Evolutionary conservation across 306 rosid species (phyloP).

Genomic region (Vicia faba): DNA sequence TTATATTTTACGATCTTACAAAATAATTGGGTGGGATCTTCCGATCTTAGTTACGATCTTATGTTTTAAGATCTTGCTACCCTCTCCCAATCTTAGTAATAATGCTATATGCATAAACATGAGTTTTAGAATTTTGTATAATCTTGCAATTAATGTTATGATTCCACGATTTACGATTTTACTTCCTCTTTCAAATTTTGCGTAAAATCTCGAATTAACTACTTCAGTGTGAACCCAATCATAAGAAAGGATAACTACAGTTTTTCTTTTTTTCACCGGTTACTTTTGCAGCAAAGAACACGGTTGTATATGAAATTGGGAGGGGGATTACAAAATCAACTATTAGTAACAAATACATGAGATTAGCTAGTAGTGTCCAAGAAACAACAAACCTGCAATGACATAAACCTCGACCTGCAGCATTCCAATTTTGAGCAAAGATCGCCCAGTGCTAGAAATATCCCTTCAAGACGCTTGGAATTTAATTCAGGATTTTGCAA

Average conservation of each 20-base stretch:
- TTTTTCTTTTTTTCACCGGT: constrained; percentile 16
- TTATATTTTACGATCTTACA: too few species aligned
- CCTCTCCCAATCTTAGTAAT: too few species aligned
- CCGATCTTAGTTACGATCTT: too few species aligned
- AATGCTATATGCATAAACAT: too few species aligned
- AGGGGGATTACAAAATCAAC: constrained; percentile 8
- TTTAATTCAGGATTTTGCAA: constrained; percentile 55
- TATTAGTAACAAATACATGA: constrained; percentile 26
- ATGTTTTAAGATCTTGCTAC: too few species aligned
- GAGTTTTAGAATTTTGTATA: too few species aligned
- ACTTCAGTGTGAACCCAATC: background rate
- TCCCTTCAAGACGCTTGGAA: constrained; percentile 82
- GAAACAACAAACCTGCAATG: constrained; percentile 75
- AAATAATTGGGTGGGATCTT: too few species aligned
- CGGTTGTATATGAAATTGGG: background rate
- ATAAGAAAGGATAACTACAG: constrained; percentile 8
- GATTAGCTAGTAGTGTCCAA: constrained; percentile 13
- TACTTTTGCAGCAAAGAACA: constrained; percentile 19
- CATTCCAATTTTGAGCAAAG: constrained; percentile 93
- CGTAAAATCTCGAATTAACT: too few species aligned
- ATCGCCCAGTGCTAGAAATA: constrained; percentile 74
- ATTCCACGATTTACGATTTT: too few species aligned
- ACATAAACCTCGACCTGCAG: constrained; percentile 82
- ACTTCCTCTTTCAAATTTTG: too few species aligned
- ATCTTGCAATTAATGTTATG: too few species aligned